phyloP scores from a whole-genome alignment of 129 eudicot species.

The Pittosporum tobira region DNA sequence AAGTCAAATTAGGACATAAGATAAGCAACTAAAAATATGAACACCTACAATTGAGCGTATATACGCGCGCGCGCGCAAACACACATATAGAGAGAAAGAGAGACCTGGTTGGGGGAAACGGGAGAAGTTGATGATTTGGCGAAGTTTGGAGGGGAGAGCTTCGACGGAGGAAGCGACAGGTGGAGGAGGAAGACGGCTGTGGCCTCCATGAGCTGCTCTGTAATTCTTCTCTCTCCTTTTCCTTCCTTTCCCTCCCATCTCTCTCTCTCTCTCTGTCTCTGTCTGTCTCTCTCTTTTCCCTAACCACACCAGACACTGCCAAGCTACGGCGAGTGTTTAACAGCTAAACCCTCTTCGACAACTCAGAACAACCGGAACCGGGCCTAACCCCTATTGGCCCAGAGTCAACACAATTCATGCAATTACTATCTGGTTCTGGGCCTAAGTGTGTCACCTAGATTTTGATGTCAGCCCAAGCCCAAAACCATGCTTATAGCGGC shows the following conservation, averaged over 20 bases:
- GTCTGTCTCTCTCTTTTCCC: too few species aligned
- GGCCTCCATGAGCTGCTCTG: constrained; percentile 78
- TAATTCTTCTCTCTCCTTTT: constrained; percentile 93
- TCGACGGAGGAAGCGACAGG: constrained; percentile 69
- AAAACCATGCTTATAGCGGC: too few species aligned
- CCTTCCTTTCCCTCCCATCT: constrained; percentile 83
- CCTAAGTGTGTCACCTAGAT: too few species aligned
- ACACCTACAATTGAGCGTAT: not conserved
- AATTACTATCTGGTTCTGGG: too few species aligned
- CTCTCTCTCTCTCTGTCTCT: not conserved
- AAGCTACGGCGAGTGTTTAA: too few species aligned
- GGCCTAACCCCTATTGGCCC: too few species aligned
- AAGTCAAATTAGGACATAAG: too few species aligned
- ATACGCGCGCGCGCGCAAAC: not conserved
- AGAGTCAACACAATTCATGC: too few species aligned
- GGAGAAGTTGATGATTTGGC: constrained; percentile 42
- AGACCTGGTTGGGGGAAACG: constrained; percentile 14
- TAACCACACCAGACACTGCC: too few species aligned
- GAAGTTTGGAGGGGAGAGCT: constrained; percentile 79
- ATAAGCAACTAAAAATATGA: not conserved
- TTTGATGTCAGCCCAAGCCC: too few species aligned
- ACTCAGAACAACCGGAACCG: too few species aligned
- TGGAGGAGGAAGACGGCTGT: constrained; percentile 73
- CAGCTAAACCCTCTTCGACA: too few species aligned
- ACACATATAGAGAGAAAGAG: not conserved